phyloP scores from a whole-genome alignment of 2,329 filamentous ascomycete genomes.

The Penicillium capsulatum region DNA sequence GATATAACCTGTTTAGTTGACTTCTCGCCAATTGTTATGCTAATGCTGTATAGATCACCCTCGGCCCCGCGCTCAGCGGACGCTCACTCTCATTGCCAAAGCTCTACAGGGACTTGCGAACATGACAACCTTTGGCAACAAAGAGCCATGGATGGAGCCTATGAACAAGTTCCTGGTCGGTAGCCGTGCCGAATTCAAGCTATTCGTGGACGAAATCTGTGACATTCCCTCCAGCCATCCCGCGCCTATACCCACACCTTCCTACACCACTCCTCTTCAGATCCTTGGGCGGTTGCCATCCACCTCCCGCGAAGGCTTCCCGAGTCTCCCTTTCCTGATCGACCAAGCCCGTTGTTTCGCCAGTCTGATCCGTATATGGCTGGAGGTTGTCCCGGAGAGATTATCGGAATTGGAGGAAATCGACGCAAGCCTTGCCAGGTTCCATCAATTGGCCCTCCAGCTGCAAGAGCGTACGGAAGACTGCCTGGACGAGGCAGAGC shows the following conservation, averaged over 20 bases:
- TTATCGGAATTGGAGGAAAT: slow-evolving; percentile 39
- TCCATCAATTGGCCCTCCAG: slow-evolving; percentile 43
- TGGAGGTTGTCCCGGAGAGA: slow-evolving; percentile 39
- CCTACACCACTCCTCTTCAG: slow-evolving; percentile 87
- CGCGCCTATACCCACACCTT: slow-evolving; percentile 65
- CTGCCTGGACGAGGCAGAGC: slow-evolving; percentile 45
- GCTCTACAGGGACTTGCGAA: slow-evolving; percentile 87
- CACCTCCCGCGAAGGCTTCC: slow-evolving; percentile 83
- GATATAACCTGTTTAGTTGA: neutral
- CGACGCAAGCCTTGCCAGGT: slow-evolving; percentile 38
- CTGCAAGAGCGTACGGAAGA: slow-evolving; percentile 44
- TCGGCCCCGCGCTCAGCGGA: slow-evolving; percentile 74
- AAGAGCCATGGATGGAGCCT: slow-evolving; percentile 98
- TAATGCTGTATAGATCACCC: too few species aligned
- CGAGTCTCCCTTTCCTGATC: slow-evolving; percentile 85
- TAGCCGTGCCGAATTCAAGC: slow-evolving; percentile 75
- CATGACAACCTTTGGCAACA: slow-evolving; percentile 84
- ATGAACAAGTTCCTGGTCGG: slow-evolving; percentile 85
- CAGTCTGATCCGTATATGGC: slow-evolving; percentile 64
- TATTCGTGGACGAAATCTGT: slow-evolving; percentile 83
- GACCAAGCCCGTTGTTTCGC: slow-evolving; percentile 84
- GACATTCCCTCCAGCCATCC: slow-evolving; percentile 69
- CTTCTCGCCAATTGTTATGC: too few species aligned
- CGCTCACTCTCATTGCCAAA: slow-evolving; percentile 87
- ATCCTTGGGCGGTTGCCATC: slow-evolving; percentile 79